phyloP scores from a whole-genome alignment of 805 yeast species.

The Lachancea sp. region DNA sequence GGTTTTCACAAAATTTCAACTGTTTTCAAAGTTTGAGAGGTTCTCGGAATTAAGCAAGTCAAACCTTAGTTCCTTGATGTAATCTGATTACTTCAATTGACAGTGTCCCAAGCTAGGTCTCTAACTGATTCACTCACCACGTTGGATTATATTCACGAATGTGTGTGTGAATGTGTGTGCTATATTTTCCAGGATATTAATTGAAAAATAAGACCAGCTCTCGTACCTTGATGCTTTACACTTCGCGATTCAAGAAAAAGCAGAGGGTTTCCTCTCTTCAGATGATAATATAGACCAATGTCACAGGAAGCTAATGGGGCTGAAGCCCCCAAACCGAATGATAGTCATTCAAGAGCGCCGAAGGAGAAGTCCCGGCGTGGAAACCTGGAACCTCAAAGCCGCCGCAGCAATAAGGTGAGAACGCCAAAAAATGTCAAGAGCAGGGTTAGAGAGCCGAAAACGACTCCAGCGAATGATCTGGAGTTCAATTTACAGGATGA shows the following conservation, averaged over 20 bases:
- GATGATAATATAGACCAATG: conserved; percentile 6
- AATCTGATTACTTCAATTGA: too few species aligned
- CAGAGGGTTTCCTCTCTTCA: conserved; percentile 2
- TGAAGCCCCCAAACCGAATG: not conserved
- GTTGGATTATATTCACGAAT: too few species aligned
- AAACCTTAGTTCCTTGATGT: too few species aligned
- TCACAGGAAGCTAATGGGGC: conserved; percentile 3
- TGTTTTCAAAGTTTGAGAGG: too few species aligned
- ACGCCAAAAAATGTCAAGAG: not conserved
- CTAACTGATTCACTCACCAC: too few species aligned
- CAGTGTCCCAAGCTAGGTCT: too few species aligned
- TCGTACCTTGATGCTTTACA: too few species aligned
- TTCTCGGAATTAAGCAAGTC: too few species aligned
- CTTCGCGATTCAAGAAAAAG: not conserved
- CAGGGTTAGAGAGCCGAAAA: not conserved
- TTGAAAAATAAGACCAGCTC: not conserved
- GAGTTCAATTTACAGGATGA: conserved; percentile 34
- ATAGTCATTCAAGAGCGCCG: not conserved
- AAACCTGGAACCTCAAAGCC: not conserved
- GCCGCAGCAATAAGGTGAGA: not conserved
- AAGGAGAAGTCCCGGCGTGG: not conserved
- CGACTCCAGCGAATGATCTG: conserved; percentile 15
- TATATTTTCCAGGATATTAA: not conserved
- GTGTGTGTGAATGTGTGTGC: not conserved
- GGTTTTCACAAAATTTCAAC: too few species aligned